Percentiles rank a stretch among this genome's conserved stretches.
phyloP scores from a whole-genome alignment of 805 yeast species.

The Blastobotrys terrestris region DNA sequence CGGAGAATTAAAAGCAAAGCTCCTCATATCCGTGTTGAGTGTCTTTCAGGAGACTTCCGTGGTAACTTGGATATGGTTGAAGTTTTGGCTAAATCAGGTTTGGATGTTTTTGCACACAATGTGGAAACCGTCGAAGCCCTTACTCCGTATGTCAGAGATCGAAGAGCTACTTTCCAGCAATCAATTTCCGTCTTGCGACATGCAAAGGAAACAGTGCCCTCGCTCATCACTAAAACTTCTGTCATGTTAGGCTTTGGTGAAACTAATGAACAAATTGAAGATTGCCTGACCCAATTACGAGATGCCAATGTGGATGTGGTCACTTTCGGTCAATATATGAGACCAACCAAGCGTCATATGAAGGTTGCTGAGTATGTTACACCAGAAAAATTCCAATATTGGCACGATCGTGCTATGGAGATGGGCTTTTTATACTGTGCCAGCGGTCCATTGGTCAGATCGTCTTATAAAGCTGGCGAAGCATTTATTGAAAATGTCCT shows the following conservation, averaged over 20 bases:
- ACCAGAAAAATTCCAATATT: slow-evolving; percentile 90
- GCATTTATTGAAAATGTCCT: slow-evolving; percentile 92
- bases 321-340: slow-evolving; percentile 98
- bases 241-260: slow-evolving; percentile 97
- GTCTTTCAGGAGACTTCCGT: slow-evolving; percentile 89
- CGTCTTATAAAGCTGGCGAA: slow-evolving; percentile 98
- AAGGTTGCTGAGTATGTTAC: slow-evolving; percentile 92
- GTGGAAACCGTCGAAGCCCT: slow-evolving; percentile 92
- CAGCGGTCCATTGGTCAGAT: slow-evolving; percentile 93
- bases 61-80: slow-evolving; percentile 82
- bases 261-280: slow-evolving; percentile 79
- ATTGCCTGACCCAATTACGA: slow-evolving; percentile 71
- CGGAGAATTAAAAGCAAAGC: slow-evolving; percentile 76
- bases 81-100: slow-evolving; percentile 73
- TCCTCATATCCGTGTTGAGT: slow-evolving; percentile 88
- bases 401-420: slow-evolving; percentile 80
- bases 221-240: slow-evolving; percentile 84
- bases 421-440: slow-evolving; percentile 96
- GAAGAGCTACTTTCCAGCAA: slow-evolving; percentile 93
- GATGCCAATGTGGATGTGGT: slow-evolving; percentile 82
- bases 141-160: slow-evolving; percentile 92
- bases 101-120: slow-evolving; percentile 96
- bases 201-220: slow-evolving; percentile 74
- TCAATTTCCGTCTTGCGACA: slow-evolving; percentile 67
- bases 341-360: slow-evolving; percentile 98